Conservation (phyloP, 139 green algal species). For the Mesotaenium endlicherianum region DNA sequence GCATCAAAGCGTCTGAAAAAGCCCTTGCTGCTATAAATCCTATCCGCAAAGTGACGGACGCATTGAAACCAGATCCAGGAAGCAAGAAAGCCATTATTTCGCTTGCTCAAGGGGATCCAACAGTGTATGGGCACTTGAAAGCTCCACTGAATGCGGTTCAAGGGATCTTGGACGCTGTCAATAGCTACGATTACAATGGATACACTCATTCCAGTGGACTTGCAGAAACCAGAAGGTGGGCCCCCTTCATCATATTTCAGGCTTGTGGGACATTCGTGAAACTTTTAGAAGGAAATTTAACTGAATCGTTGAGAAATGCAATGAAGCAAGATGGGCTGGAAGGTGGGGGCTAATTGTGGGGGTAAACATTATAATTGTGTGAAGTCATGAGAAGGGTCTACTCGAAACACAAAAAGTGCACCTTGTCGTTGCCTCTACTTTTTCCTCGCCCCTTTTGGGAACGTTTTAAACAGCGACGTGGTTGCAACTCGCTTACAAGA, state of each 20-base stretch:
- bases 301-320: not conserved
- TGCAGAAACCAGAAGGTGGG: constrained; percentile 6
- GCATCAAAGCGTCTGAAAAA: too few species aligned
- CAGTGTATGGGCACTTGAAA: constrained; percentile 36
- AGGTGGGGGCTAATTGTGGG: not conserved
- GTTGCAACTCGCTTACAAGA: too few species aligned
- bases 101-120: constrained; percentile 50
- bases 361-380: too few species aligned
- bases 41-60: constrained; percentile 32
- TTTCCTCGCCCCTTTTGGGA: too few species aligned
- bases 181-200: constrained; percentile 34
- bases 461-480: too few species aligned
- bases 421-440: too few species aligned
- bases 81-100: constrained; percentile 38
- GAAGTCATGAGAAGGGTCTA: too few species aligned
- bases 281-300: not conserved
- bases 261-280: not conserved
- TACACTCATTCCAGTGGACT: constrained; percentile 49
- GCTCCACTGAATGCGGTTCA: constrained; percentile 16
- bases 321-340: not conserved
- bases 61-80: not conserved
- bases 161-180: constrained; percentile 14
- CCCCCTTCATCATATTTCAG: not conserved
- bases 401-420: too few species aligned
- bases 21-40: too few species aligned